Base-by-base conservation (phyloP, 345 rosid genomes). In the Sisymbrium altissimum region DNA sequence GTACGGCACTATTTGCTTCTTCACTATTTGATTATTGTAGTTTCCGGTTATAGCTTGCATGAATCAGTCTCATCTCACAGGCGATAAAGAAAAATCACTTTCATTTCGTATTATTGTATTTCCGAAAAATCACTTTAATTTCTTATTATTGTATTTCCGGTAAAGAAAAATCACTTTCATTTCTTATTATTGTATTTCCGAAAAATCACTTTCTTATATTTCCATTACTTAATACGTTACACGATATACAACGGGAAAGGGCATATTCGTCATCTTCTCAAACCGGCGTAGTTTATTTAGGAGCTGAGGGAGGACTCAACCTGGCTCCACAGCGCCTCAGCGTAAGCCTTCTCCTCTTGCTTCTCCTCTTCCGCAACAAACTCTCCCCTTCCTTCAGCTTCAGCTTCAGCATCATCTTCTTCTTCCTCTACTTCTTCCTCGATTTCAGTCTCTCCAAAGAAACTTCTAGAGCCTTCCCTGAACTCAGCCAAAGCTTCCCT, bases 321-420 rank as follows among this genome's bases (percentile, higher is more conserved):
- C 72, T 85, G 87, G 64, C 73, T 85, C 95, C 98, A 91, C 18
- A 87, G 83, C 65, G 70, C 82, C 74, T 84, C 85, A 35, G 86
- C 95, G 60, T 91, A 91, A 66, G 84, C 88, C 75, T 78, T 86
- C 64, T 88, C 94, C 62, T 89, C 97, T 80, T 85, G 88, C 75
- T 89, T 86, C 84, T 90, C 97, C 79, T 90, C 97, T 78, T 84
- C 83, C 23, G 40, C 74, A 67, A 68, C 73, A 57, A 63, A 78
- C 56, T 72, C 81, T 60, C 45, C 77, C 66, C 74, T 70, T 45
- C 73, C 81, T 72, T 79, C 91, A 33, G 43, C 78, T 54, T 69
- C 83, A 46, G 35, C 79, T 52, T 83, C 92, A 46, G 83, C 91
- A 50, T 81, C 96, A 50, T 82, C 88, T 4, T 77, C 84, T 18